Conservation (phyloP, 345 rosid genomes). For the Ailanthus altissimus region DNA sequence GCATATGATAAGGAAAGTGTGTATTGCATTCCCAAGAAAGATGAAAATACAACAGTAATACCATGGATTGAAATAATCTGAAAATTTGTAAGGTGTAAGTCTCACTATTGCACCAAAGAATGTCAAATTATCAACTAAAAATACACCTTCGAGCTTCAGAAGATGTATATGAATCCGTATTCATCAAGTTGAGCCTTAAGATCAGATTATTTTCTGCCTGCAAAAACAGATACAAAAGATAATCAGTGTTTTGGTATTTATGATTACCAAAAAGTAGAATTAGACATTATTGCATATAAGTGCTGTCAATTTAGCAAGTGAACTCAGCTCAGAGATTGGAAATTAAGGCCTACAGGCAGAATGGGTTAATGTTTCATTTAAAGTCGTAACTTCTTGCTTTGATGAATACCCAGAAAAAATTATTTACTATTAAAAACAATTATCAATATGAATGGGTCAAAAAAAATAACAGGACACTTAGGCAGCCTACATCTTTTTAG, state of each 20-base stretch:
- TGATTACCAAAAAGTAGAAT: background rate
- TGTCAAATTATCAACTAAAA: conserved; percentile 1
- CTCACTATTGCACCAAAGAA: conserved; percentile 9
- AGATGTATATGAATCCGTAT: background rate
- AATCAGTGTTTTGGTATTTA: background rate
- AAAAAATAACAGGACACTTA: background rate
- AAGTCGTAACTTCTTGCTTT: background rate
- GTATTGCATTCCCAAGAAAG: background rate
- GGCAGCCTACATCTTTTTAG: background rate
- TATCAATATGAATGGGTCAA: background rate
- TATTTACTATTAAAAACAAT: background rate
- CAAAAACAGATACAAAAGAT: background rate
- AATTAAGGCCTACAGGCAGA: background rate
- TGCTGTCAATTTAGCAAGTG: background rate
- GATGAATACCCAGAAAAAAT: background rate
- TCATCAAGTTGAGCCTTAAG: background rate
- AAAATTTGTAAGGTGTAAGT: background rate
- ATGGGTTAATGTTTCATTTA: background rate
- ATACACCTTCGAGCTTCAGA: background rate
- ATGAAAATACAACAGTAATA: background rate
- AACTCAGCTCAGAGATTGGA: background rate
- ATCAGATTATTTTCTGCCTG: conserved; percentile 5
- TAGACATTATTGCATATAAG: background rate
- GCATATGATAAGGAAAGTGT: background rate
- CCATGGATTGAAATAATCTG: background rate